Base-by-base conservation (phyloP, 1,284 basidiomycete species). In the Rhizoctonia solani region DNA sequence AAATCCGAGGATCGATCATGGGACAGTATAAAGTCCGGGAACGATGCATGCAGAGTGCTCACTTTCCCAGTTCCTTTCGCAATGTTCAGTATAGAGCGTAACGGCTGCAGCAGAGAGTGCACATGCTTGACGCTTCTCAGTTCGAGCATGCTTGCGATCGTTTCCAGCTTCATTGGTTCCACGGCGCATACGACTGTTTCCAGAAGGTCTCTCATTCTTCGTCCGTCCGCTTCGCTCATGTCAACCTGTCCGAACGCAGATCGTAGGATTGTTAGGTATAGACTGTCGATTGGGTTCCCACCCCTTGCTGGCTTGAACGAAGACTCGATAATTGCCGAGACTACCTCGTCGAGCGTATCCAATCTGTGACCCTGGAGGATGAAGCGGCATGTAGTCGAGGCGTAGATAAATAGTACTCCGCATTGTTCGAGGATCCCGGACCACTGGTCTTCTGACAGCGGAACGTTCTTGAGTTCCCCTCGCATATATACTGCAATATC, bases 11-110 rank as follows among this genome's bases (percentile, higher is more conserved):
- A 66, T 1, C 63, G 50, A 19, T 14, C n/a, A 1, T 4, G 0
- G 16, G 30, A 30, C 11, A 54, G 21, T 8, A 66, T 27, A 30
- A 41, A 66, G 29, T 66, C 42, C 1, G 63, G 49, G 27, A 66
- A 54, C 0, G 63, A 61, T 1, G 19, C 16, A n/a, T 61, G 58
- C 9, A 49, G 34, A 8, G 46, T 50, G n/a, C 32, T 39, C 29
- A 61, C 58, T 1, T 34, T 1, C 3, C 46, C 21, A 13, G 6
- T 21, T 9, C 9, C 11, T n/a, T 59, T 42, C 1, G 46, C 6
- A 21, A 50, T 9, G 19, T 61, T 29, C 8, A 61, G 32, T 4
- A 61, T 3, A 1, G 46, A 39, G 5, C 16, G 14, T 1, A 50
- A 23, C 3, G 46, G 21, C 19, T 19, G 42, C 9, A 58, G 32